Percentiles rank a stretch among this genome's conserved stretches.
These are phyloP conservation scores for Sarocladium brachiariae DNA, from an alignment of 2,329 filamentous ascomycete species.

Conservation along the genomic window DNA sequence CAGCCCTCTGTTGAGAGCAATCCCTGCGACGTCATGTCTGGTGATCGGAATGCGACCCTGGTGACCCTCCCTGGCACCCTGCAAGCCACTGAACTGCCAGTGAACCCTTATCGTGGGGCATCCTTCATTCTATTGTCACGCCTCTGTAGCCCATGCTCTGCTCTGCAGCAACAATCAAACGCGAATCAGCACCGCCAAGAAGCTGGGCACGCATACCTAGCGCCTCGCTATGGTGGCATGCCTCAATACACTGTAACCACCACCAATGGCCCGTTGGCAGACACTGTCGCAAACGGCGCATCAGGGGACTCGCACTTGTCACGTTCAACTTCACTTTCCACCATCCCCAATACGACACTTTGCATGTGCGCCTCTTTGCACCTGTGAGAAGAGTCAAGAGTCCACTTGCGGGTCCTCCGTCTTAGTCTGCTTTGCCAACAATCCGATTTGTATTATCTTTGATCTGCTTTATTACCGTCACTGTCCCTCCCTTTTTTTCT, in stretches of 20 bases:
- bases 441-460: not conserved
- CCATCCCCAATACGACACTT: conserved; percentile 4
- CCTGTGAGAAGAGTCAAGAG: not conserved
- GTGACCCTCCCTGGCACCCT: not conserved
- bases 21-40: not conserved
- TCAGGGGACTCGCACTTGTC: not conserved
- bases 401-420: conserved; percentile 7
- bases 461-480: not conserved
- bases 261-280: not conserved
- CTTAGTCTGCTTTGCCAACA: not conserved
- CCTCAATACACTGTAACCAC: not conserved
- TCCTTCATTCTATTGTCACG: too few relatives aligned
- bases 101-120: conserved; percentile 3
- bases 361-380: conserved; percentile 4
- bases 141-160: too few relatives aligned
- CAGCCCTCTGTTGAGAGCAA: too few relatives aligned
- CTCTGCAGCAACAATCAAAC: not conserved
- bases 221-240: conserved; percentile 6
- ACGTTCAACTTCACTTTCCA: not conserved
- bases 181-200: not conserved
- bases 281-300: not conserved
- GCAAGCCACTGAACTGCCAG: not conserved
- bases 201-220: conserved; percentile 5
- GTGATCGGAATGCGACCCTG: not conserved
- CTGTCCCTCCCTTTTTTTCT: not conserved